Percentiles rank a stretch among this genome's conserved stretches.
phyloP scores from a whole-genome alignment of 768 basidiomycete species.

The Lactarius trivialis region DNA sequence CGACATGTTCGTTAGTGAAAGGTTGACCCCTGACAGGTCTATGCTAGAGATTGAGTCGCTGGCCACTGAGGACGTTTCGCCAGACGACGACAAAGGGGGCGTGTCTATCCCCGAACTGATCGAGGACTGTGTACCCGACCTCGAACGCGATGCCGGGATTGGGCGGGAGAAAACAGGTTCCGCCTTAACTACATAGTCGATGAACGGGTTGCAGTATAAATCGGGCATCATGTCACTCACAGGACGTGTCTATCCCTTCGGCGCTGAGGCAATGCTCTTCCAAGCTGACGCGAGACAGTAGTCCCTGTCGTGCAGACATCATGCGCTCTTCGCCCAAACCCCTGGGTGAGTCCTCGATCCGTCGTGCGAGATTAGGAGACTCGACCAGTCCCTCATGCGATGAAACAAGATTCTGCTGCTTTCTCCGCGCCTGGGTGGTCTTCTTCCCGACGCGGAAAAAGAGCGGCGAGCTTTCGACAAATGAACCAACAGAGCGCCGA shows the following conservation, averaged over 20 bases:
- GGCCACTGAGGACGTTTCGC: conserved; percentile 57
- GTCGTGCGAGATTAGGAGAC: conserved; percentile 40
- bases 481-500: conserved; percentile 57
- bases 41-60: conserved; percentile 68
- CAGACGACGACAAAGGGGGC: conserved; percentile 57
- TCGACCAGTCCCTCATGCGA: conserved; percentile 32
- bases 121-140: conserved; percentile 62
- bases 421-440: conserved; percentile 29
- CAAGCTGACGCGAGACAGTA: conserved; percentile 58
- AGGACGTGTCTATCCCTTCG: conserved; percentile 55
- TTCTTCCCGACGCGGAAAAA: conserved; percentile 60
- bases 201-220: not conserved
- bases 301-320: conserved; percentile 55
- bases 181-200: conserved; percentile 31
- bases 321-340: conserved; percentile 64
- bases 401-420: conserved; percentile 21
- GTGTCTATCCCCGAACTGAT: conserved; percentile 61
- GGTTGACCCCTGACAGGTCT: conserved; percentile 57
- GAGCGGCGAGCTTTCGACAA: conserved; percentile 58
- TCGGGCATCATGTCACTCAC: conserved; percentile 37
- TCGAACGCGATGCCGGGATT: conserved; percentile 41
- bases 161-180: conserved; percentile 61
- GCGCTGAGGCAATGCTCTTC: conserved; percentile 61
- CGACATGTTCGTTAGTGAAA: conserved; percentile 48
- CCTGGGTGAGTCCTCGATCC: conserved; percentile 52